A percentile compares a stretch with the other conserved stretches of the same genome.
Conservation (phyloP, 1,284 basidiomycete species). For the Ustilago bromivora region DNA sequence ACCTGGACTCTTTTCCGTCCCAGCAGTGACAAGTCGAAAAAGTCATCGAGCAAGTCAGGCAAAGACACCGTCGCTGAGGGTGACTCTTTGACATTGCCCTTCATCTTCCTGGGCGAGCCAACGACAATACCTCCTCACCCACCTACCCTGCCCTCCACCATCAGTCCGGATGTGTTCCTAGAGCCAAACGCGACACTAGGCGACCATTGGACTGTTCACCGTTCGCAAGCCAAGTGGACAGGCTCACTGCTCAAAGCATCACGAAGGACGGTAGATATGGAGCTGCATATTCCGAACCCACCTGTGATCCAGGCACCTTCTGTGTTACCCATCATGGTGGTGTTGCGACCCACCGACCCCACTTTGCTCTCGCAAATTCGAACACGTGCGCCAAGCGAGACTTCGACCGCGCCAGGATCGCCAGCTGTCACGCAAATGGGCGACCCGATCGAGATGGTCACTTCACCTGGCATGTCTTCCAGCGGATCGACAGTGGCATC, state of each 20-base stretch:
- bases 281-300: constrained; percentile 51
- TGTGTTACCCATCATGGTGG: constrained; percentile 58
- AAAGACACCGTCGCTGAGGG: constrained; percentile 38
- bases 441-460: constrained; percentile 43
- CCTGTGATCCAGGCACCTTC: constrained; percentile 58
- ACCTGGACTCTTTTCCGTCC: constrained; percentile 51
- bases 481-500: constrained; percentile 12
- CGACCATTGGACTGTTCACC: constrained; percentile 54
- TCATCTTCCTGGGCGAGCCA: constrained; percentile 63
- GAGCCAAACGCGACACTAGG: constrained; percentile 38
- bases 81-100: constrained; percentile 56
- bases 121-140: constrained; percentile 54
- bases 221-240: constrained; percentile 57
- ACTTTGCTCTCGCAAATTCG: constrained; percentile 46
- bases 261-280: constrained; percentile 54
- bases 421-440: constrained; percentile 32
- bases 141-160: constrained; percentile 44
- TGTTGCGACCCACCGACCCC: constrained; percentile 60
- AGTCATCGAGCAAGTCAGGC: constrained; percentile 37
- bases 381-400: constrained; percentile 40
- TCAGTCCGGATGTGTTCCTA: constrained; percentile 51
- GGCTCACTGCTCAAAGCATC: constrained; percentile 55
- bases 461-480: constrained; percentile 11
- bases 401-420: constrained; percentile 39
- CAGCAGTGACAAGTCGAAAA: constrained; percentile 30